Conservation (phyloP, 2,329 filamentous ascomycete genomes). For the Fusarium napiforme region DNA sequence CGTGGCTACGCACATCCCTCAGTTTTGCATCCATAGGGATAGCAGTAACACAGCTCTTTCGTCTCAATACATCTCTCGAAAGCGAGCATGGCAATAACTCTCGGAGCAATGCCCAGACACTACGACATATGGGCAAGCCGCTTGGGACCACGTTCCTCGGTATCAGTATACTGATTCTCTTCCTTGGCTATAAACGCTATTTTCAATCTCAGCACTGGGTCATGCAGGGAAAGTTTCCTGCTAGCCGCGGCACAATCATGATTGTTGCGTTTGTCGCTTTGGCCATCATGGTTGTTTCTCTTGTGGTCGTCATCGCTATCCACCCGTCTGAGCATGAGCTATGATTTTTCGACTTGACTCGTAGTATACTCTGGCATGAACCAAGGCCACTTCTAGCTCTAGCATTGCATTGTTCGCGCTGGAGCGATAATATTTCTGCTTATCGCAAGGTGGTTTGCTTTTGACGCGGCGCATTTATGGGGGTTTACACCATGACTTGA, state of each 20-base stretch:
- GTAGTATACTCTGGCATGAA: background rate
- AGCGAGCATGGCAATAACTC: conserved; percentile 40
- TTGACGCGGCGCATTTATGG: conserved; percentile 12
- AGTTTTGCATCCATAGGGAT: conserved; percentile 86
- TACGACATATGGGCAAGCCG: conserved; percentile 76
- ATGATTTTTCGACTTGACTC: conserved; percentile 3
- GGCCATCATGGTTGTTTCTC: conserved; percentile 68
- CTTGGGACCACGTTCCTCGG: conserved; percentile 76
- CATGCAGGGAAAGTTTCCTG: conserved; percentile 81
- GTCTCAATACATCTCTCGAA: conserved; percentile 75
- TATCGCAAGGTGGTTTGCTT: background rate
- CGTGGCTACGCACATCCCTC: conserved; percentile 85
- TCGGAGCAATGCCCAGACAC: conserved; percentile 53
- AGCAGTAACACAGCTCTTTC: conserved; percentile 85
- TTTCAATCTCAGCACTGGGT: conserved; percentile 84
- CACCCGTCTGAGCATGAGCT: conserved; percentile 50
- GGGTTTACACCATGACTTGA: conserved; percentile 31
- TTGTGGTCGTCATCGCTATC: conserved; percentile 69
- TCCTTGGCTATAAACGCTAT: conserved; percentile 82
- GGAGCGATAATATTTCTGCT: background rate
- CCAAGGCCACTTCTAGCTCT: background rate
- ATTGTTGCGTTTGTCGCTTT: conserved; percentile 74
- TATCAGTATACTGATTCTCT: conserved; percentile 78
- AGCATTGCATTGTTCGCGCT: background rate
- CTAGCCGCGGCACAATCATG: conserved; percentile 79